Evolutionary conservation across 331 rosid species (phyloP), one percentile per base, ranked within the genome.

Genomic region (Phaseolus coccineus): DNA sequence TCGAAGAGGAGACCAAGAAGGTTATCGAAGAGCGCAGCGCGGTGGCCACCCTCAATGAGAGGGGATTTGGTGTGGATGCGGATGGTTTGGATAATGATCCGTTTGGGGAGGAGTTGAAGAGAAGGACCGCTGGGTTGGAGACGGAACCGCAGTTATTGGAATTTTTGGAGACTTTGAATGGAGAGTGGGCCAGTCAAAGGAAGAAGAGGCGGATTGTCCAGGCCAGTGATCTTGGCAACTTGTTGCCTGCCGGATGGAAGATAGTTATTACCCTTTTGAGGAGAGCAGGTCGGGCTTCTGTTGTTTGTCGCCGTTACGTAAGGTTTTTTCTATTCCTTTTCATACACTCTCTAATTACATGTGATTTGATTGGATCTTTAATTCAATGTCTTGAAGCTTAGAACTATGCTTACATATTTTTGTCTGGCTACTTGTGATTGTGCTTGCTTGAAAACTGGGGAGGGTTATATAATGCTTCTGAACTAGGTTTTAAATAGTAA

Each of bases 181-280:
- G 97, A 33, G 90, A 83, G 11, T 92, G 96, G 97, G 87, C 47
- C 22, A 90, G 90, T 75, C 76, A 84, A 40, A 84, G 93, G 74
- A 88, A 87, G 88, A 92, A 84, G 89, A 89, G 89, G 78, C 90
- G 80, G 93, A 80, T 85, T 73, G 91, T 92, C 69, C 80, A 25
- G 46, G 96, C 97, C 0, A 73, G 81, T 40, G 82, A 61, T 47
- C 56, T 92, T 3, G 79, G 91, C 7, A 71, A 83, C 61, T 30
- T 56, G 59, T 71, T 92, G 74, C 97, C 97, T 2, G 31, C 53
- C n/a, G 90, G 89, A 6, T 92, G 97, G 97, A 89, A 85, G 85
- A 79, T 92, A 22, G 33, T 88, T 78, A 85, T 92, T 27, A 35
- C 77, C 76, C 69, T 92, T 69, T 76, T 83, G 87, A 90, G 84